Evolutionary conservation across 352 stramenopile species (phyloP).

Genomic region (Halophytophthora batemanensis): DNA sequence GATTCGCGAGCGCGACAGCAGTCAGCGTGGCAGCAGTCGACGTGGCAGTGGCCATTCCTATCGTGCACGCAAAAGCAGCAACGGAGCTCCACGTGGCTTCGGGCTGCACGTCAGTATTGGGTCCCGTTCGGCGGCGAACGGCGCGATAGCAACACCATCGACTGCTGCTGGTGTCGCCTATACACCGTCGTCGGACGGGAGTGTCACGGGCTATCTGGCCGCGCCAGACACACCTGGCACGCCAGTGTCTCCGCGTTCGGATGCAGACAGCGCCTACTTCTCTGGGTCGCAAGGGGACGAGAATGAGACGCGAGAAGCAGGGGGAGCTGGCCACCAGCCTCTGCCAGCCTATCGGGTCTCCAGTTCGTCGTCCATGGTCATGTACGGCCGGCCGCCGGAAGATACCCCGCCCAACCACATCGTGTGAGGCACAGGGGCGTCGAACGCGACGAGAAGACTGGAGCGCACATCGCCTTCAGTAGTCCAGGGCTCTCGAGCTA

Average conservation of each 20-base stretch:
- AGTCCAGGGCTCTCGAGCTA: conserved; percentile 4
- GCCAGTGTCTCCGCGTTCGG: conserved; percentile 51
- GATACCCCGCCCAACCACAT: conserved; percentile 27
- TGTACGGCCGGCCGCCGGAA: conserved; percentile 49
- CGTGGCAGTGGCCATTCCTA: conserved; percentile 27
- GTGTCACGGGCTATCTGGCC: conserved; percentile 43
- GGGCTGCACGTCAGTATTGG: conserved; percentile 58
- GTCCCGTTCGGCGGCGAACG: conserved; percentile 16
- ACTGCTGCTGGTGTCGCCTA: conserved; percentile 15
- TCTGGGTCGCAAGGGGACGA: conserved; percentile 41
- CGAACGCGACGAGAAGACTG: conserved; percentile 1
- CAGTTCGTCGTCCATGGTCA: conserved; percentile 55
- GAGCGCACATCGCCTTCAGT: not conserved
- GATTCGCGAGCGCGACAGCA: conserved; percentile 40
- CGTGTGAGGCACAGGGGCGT: conserved; percentile 29
- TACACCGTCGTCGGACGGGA: conserved; percentile 37
- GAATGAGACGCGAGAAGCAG: conserved; percentile 23
- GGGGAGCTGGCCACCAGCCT: conserved; percentile 32
- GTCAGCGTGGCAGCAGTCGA: conserved; percentile 27
- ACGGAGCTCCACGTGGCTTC: conserved; percentile 46
- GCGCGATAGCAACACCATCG: conserved; percentile 6
- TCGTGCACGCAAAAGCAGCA: conserved; percentile 24
- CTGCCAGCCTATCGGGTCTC: conserved; percentile 33
- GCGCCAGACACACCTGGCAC: conserved; percentile 36
- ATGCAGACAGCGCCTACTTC: conserved; percentile 57